Base-by-base conservation (phyloP, 129 eudicot genomes). In the Escallonia rubra region DNA sequence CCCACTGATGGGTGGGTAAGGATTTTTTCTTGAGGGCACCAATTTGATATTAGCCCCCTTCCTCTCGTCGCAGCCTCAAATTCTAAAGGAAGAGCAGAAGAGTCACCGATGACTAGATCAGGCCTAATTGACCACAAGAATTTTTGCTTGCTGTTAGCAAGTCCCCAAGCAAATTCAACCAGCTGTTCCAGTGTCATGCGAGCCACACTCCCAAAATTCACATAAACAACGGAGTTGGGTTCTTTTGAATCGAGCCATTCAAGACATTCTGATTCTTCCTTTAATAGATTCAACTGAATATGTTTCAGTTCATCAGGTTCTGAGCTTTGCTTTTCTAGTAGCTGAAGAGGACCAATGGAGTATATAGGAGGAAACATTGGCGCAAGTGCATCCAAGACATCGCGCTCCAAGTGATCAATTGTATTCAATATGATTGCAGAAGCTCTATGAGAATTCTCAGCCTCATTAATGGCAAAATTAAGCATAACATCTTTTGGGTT, bases 141-240 rank as follows among this genome's bases (percentile, higher is more conserved):
- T 9, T 43, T 14, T 6, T 10, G 11, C 41, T 50, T 34, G 45
- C 59, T 65, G 23, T 65, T 49, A 2, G 55, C 68, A 43, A 64
- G 68, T 10, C 68, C 68, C 53, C 41, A 45, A 0, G 68, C 68
- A 64, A 44, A 64, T 45, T 64, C 68, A 8, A 43, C n/a, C 8
- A 64, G 11, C 38, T 64, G 23, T 11, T 44, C 9, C 2, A 39
- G 3, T n/a, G 34, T 43, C 55, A 64, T 5, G 55, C 11, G 9
- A 3, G 54, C 67, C 41, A 80, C 67, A 74, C 85, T 80, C 3
- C 85, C 85, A 57, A 70, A 80, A 41, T 77, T 80, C 5, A 80
- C 81, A 57, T 75, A 80, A n/a, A 80, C 62, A 0, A 80, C 78
- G 4, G 85, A 80, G 54, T 50, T 49, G 44, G 81, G 71, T 3